Base-by-base conservation (phyloP, 2,329 filamentous ascomycete species). In the Colletotrichum tamarilloi region DNA sequence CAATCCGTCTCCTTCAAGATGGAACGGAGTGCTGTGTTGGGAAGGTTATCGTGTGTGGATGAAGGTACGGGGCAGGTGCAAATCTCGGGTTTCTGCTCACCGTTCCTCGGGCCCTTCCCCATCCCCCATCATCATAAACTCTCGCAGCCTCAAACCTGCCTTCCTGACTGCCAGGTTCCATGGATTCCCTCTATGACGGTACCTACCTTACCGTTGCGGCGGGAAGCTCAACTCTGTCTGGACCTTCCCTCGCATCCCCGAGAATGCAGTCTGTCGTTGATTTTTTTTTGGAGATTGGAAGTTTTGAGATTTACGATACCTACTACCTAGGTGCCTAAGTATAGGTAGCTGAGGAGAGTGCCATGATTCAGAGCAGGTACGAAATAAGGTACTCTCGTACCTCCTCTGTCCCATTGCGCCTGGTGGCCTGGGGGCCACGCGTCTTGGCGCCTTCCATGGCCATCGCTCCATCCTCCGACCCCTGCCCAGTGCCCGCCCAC, bases 381-480 rank as follows among this genome's bases (percentile, higher is more conserved):
- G 11, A 35, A 12, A 12, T 12, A 11, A 57, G 28, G 55, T 57
- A 57, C 53, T 14, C 53, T 14, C 53, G 53, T 22, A 26, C 24
- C 55, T 57, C 55, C 55, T 57, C 55, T 24, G 32, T 32, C 55
- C 26, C 55, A 32, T 57, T 57, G 28, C 26, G 14, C 28, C 55
- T 57, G 52, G 24, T 9, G 49, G 22, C 53, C 26, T 38, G 22
- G 38, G 62, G 52, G 62, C 30, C 62, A 65, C 62, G 62, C 62
- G 62, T 56, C 49, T 64, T 64, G 62, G 28, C 62, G 42, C 3
- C 26, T 32, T n/a, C 58, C 32, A 32, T 59, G 22, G 5, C 35
- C 35, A 38, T n/a, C 16, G 6, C 58, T 28, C 19, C 35, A 16
- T 62, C 59, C 59, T 35, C 32, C 38, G 9, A 19, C 38, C 38